Percentiles rank a stretch among this genome's conserved stretches.
phyloP scores from a whole-genome alignment of 2,329 filamentous ascomycete species.

The Alternaria sp. region DNA sequence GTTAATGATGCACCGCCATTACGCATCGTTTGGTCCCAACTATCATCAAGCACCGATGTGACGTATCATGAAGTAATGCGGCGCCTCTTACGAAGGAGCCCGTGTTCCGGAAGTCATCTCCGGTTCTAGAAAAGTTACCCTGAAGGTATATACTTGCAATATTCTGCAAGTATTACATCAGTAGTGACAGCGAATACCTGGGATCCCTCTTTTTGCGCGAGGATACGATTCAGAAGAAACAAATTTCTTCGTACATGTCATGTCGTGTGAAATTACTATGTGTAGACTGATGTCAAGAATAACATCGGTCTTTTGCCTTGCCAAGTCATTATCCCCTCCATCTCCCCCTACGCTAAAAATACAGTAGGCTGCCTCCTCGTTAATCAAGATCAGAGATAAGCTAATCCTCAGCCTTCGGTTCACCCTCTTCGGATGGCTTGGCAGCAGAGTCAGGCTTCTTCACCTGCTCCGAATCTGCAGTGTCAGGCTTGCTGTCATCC shows the following conservation, averaged over 20 bases:
- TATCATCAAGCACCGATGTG: neutral
- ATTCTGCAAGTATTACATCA: neutral
- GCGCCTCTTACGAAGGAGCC: neutral
- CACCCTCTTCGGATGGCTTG: slow-evolving; percentile 11
- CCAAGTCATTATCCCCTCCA: neutral
- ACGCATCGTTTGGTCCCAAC: neutral
- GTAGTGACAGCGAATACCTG: neutral
- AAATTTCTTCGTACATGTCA: neutral
- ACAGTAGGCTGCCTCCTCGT: neutral
- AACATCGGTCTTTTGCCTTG: neutral
- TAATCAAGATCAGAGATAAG: slow-evolving; percentile 4
- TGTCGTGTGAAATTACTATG: neutral
- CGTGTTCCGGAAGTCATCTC: too few species aligned
- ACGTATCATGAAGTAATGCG: neutral
- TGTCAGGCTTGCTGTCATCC: slow-evolving; percentile 5
- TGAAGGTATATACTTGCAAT: neutral
- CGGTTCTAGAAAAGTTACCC: neutral
- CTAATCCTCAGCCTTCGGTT: slow-evolving; percentile 16
- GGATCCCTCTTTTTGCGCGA: neutral
- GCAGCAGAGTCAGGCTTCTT: slow-evolving; percentile 22
- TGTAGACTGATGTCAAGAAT: slow-evolving; percentile 4
- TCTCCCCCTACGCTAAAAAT: slow-evolving; percentile 10
- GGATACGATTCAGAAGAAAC: neutral
- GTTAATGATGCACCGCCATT: neutral
- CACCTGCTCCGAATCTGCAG: slow-evolving; percentile 24